These are phyloP conservation scores for Silene conica DNA, from an alignment of 148 eudicot genomes.

Conservation along the genomic window DNA sequence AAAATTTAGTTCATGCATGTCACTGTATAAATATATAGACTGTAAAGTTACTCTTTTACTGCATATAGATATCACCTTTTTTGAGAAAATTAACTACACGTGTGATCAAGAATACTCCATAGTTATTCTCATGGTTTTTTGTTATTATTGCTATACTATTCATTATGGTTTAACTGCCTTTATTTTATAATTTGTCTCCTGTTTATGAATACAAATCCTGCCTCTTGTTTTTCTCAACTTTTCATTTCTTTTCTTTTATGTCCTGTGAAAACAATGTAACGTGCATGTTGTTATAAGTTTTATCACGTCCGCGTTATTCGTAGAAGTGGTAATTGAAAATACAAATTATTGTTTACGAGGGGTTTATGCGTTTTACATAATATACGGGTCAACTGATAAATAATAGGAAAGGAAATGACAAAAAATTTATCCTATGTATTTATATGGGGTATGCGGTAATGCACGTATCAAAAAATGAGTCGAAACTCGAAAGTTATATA, in stretches of 20 bases:
- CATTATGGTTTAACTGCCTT: slow-evolving; percentile 13
- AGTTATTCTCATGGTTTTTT: neutral
- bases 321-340: too few relatives aligned
- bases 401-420: too few relatives aligned
- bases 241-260: neutral
- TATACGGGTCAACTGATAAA: too few relatives aligned
- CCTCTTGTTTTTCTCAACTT: neutral
- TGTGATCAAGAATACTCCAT: slow-evolving; percentile 17
- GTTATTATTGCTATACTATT: neutral
- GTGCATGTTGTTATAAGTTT: neutral
- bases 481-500: too few relatives aligned
- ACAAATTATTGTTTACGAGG: too few relatives aligned
- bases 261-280: neutral
- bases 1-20: slow-evolving; percentile 11
- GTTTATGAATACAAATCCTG: neutral
- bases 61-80: neutral
- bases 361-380: too few relatives aligned
- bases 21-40: neutral
- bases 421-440: too few relatives aligned
- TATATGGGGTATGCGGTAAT: too few relatives aligned
- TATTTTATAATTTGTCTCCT: slow-evolving; percentile 1
- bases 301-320: too few relatives aligned
- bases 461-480: too few relatives aligned
- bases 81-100: slow-evolving; percentile 10
- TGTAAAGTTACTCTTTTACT: neutral